Base-by-base conservation (phyloP, 768 basidiomycete species). In the Mycena leptocephala region DNA sequence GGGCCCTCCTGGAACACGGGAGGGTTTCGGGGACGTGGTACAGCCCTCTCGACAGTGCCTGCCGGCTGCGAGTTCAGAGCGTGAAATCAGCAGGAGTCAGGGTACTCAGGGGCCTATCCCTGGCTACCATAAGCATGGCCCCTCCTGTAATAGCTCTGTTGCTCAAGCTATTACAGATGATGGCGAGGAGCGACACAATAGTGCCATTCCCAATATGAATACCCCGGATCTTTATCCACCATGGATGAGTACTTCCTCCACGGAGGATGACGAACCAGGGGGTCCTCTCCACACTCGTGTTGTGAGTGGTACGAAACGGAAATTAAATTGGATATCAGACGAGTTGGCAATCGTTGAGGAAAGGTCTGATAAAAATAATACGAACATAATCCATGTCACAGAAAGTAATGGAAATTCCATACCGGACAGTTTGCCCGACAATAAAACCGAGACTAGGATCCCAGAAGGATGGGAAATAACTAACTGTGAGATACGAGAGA, bases 1-100 rank as follows among this genome's bases (percentile, higher is more conserved):
- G 53, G 66, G 51, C 46, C 66, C 68, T 55, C 53, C 67, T 69
- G 55, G 67, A 55, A 37, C 67, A 37, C 67, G 67, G 67, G 55
- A 55, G 67, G 51, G 51, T 58, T 69, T 58, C 53, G 55, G 51
- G 67, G 65, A 67, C 5, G 48, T 67, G 65, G 65, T 67, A 55
- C 51, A 6, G 32, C 53, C 66, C 66, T 68, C 66, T 68, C 53
- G 66, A 35, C 66, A 37, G 68, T 69, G 68, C 68, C 68, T 69
- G 68, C 68, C 8, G 55, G 68, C 68, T 28, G 53, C 68, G 68
- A 69, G 68, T 69, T 69, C 56, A 69, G 35, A 59, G 14, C 10
- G 28, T 43, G 68, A 69, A 68, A 28, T 22, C 68, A 69, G 68
- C 68, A 69, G 68, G 68, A 58, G 68, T 69, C 56, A 51, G 32